Percentiles rank a stretch among this genome's conserved stretches.
phyloP scores from a whole-genome alignment of 441 rosid genomes.

The Pelargonium australe region DNA sequence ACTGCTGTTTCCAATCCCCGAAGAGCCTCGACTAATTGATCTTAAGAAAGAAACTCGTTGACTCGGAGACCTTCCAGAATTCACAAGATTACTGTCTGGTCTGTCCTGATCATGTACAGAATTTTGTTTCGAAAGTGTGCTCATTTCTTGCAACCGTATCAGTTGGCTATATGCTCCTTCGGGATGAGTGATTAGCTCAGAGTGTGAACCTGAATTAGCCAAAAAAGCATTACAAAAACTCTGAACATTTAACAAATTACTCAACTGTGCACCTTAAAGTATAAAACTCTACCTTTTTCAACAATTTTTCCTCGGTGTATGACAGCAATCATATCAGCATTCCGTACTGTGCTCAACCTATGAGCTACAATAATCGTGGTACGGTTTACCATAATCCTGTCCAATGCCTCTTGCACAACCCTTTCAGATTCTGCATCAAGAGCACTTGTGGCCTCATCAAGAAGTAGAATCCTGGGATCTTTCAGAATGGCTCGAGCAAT shows the following conservation, averaged over 20 bases:
- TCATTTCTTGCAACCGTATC: conserved; percentile 33
- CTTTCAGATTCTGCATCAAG: conserved; percentile 72
- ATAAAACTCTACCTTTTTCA: conserved; percentile 47
- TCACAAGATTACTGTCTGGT: conserved; percentile 20
- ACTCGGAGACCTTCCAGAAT: conserved; percentile 34
- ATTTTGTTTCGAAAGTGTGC: conserved; percentile 23
- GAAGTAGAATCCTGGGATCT: conserved; percentile 57
- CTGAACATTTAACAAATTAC: not conserved
- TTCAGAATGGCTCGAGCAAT: conserved; percentile 75
- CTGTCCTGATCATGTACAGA: conserved; percentile 17
- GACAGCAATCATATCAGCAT: conserved; percentile 60
- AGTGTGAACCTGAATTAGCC: conserved; percentile 51
- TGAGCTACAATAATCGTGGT: conserved; percentile 76
- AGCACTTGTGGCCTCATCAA: conserved; percentile 84
- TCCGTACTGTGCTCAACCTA: conserved; percentile 60
- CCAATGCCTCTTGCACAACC: conserved; percentile 63
- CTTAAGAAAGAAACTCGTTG: conserved; percentile 28
- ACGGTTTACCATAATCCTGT: conserved; percentile 46
- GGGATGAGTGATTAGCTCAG: conserved; percentile 46
- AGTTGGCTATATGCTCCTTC: conserved; percentile 61
- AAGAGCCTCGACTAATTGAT: conserved; percentile 40
- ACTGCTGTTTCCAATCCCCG: conserved; percentile 17
- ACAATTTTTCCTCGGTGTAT: conserved; percentile 58
- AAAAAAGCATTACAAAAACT: not conserved
- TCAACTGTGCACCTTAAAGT: not conserved